Evolutionary conservation across 2,329 filamentous ascomycete species (phyloP).

Genomic region (Helminthosporium solani): DNA sequence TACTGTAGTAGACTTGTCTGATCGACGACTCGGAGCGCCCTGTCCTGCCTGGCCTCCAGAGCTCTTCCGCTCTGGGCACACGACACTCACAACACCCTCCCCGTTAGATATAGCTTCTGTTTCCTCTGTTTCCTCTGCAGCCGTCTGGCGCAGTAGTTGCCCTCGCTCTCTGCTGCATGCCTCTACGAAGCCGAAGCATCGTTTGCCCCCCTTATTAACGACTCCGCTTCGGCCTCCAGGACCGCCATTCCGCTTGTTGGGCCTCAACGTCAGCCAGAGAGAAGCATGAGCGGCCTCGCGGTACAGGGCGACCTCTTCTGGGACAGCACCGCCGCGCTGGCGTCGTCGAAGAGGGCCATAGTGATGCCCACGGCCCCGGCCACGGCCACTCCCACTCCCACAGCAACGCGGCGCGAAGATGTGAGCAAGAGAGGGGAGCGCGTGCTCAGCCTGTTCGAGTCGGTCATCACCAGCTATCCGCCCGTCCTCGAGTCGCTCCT

Average conservation of each 20-base stretch:
- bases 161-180: constrained; percentile 25
- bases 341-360: constrained; percentile 2
- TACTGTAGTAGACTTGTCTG: background rate
- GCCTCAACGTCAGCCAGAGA: constrained; percentile 21
- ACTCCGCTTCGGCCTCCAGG: constrained; percentile 27
- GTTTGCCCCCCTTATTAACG: constrained; percentile 20
- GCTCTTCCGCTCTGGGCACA: constrained; percentile 17
- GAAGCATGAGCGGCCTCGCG: constrained; percentile 30
- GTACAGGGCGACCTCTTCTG: constrained; percentile 20
- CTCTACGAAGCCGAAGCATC: too few relatives aligned
- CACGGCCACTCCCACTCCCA: too few relatives aligned
- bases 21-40: constrained; percentile 4
- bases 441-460: constrained; percentile 50
- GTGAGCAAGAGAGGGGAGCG: constrained; percentile 7
- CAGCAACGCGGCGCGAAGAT: constrained; percentile 2
- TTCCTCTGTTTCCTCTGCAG: constrained; percentile 4
- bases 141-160: constrained; percentile 21
- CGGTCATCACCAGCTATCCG: constrained; percentile 56
- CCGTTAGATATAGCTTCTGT: too few relatives aligned
- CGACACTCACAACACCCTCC: constrained; percentile 15
- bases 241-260: constrained; percentile 26
- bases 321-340: constrained; percentile 13
- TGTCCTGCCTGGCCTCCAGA: background rate
- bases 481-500: constrained; percentile 61
- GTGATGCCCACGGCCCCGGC: too few relatives aligned